phyloP scores from a whole-genome alignment of 192 early-diverging fungal species.

The Phlyctochytrium bullatum region DNA sequence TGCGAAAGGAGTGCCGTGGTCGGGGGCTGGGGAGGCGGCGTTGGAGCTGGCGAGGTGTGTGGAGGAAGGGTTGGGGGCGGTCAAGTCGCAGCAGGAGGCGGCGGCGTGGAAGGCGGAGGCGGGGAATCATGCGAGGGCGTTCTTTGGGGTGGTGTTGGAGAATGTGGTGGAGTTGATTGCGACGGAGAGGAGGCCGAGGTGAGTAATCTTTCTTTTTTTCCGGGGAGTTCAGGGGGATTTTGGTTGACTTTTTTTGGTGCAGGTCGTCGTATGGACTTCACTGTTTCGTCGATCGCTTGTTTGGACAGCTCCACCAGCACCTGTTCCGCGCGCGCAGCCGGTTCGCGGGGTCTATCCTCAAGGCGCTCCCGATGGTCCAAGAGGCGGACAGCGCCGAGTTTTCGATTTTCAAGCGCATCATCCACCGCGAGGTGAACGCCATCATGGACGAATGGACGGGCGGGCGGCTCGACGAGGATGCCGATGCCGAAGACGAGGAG shows the following conservation, averaged over 20 bases:
- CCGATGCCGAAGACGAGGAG: constrained; percentile 1
- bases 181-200: background rate
- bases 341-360: background rate
- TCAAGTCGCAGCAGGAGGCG: background rate
- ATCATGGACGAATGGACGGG: background rate
- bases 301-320: background rate
- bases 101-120: background rate
- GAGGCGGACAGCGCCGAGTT: background rate
- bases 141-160: background rate
- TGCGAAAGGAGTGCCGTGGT: no score
- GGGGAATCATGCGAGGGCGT: background rate
- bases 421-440: background rate
- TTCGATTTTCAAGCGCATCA: background rate
- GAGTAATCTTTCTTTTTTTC: no score
- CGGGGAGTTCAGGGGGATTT: no score
- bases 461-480: background rate
- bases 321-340: background rate
- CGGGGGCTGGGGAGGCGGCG: background rate
- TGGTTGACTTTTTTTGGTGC: no score
- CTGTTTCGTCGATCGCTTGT: background rate
- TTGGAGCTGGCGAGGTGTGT: background rate
- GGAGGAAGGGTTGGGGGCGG: background rate
- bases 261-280: background rate
- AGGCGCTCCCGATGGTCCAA: background rate
- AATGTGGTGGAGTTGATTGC: background rate